Percentiles rank a stretch among this genome's conserved stretches.
Evolutionary conservation across 1,284 basidiomycete species (phyloP).

Genomic region (Apiotrichum domesticum): DNA sequence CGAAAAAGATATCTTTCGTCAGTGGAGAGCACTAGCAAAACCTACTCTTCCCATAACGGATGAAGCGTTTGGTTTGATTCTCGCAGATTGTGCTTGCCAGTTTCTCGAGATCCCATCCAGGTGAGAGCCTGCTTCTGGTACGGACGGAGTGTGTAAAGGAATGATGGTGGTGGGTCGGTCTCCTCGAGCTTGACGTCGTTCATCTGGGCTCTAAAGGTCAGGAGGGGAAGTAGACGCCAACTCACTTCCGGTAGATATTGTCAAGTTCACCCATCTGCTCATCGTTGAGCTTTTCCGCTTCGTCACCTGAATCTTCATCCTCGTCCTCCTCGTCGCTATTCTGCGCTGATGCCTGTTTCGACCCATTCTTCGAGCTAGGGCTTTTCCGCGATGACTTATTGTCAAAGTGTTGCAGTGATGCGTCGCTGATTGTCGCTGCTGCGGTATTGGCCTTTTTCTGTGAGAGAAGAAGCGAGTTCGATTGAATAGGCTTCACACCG

Average conservation of each 20-base stretch:
- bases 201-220: constrained; percentile 60
- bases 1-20: constrained; percentile 41
- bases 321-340: constrained; percentile 51
- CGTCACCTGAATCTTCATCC: constrained; percentile 52
- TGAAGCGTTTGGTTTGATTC: constrained; percentile 66
- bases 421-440: constrained; percentile 32
- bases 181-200: constrained; percentile 70
- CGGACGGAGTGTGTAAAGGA: constrained; percentile 69
- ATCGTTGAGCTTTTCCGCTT: constrained; percentile 64
- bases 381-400: constrained; percentile 9
- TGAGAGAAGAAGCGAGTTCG: constrained; percentile 39
- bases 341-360: constrained; percentile 26
- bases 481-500: constrained; percentile 40
- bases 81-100: constrained; percentile 61
- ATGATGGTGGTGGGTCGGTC: constrained; percentile 75
- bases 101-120: constrained; percentile 92
- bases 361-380: constrained; percentile 26
- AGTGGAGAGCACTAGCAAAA: constrained; percentile 26
- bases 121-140: constrained; percentile 92
- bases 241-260: constrained; percentile 71
- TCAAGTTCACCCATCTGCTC: constrained; percentile 60
- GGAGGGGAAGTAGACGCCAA: not conserved
- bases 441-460: constrained; percentile 38
- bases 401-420: constrained; percentile 30
- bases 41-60: constrained; percentile 87